Evolutionary conservation across 228 moss, liverwort and hornwort genomes (phyloP).

Genomic region (Sphagnum fallax): DNA sequence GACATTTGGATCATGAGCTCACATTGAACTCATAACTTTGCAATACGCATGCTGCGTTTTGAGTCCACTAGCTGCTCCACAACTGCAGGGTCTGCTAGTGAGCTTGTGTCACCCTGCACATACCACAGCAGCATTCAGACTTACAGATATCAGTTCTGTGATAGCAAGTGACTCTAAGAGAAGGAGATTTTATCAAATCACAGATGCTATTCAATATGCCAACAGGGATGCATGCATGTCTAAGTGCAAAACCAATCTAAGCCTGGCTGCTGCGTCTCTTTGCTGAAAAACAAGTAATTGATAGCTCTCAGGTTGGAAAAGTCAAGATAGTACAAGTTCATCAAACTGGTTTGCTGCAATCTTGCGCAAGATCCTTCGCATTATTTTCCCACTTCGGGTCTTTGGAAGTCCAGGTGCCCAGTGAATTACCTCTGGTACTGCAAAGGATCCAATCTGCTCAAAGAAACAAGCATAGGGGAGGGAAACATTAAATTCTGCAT

Average conservation of each 20-base stretch:
- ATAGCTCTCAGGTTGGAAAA: too few species aligned
- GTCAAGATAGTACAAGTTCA: constrained; percentile 16
- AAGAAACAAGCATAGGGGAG: too few species aligned
- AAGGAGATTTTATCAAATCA: too few species aligned
- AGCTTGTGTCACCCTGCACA: constrained; percentile 37
- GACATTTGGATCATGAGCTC: too few species aligned
- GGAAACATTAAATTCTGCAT: too few species aligned
- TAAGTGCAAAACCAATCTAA: background rate
- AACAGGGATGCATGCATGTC: background rate
- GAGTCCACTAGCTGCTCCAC: constrained; percentile 17
- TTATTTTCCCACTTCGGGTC: constrained; percentile 44
- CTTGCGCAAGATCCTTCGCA: constrained; percentile 40
- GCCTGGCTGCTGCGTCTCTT: background rate
- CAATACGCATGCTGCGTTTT: background rate
- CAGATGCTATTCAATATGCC: background rate
- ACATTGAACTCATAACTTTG: background rate
- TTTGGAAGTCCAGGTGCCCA: constrained; percentile 33
- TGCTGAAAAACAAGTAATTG: background rate
- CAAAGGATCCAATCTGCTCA: constrained; percentile 46
- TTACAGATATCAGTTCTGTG: background rate
- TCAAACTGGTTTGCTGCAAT: constrained; percentile 29
- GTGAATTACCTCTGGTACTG: constrained; percentile 28
- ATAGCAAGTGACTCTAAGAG: background rate
- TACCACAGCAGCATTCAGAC: background rate
- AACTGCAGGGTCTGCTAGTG: constrained; percentile 32